Conservation (phyloP, 2,329 filamentous ascomycete genomes). For the Ophiostoma himal-ulmi region DNA sequence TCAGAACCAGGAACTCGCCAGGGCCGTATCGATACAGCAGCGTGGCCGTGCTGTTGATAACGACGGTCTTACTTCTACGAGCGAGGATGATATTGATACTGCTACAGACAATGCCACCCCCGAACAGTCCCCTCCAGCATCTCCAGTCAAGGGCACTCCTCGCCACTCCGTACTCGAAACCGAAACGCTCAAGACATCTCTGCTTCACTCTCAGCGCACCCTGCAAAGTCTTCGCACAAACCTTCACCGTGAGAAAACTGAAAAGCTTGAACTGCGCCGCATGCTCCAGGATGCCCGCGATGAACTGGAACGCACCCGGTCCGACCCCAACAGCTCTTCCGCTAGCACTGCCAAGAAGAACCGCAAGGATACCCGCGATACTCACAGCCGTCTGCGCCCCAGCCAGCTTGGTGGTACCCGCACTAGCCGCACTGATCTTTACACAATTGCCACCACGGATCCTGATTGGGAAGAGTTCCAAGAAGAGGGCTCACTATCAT, state of each 20-base stretch:
- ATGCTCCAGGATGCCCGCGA: constrained; percentile 94
- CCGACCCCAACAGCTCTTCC: constrained; percentile 38
- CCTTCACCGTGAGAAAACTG: constrained; percentile 95
- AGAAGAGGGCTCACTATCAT: constrained; percentile 48
- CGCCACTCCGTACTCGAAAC: constrained; percentile 88
- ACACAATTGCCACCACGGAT: constrained; percentile 57
- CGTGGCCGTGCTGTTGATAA: constrained; percentile 62
- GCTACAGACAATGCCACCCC: constrained; percentile 67
- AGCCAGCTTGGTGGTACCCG: constrained; percentile 72
- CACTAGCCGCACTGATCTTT: constrained; percentile 68
- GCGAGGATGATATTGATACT: constrained; percentile 58
- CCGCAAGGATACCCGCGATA: constrained; percentile 61
- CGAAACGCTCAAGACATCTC: constrained; percentile 88
- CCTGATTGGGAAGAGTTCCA: constrained; percentile 81
- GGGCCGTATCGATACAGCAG: constrained; percentile 65
- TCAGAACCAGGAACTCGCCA: constrained; percentile 88
- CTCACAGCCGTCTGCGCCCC: constrained; percentile 64
- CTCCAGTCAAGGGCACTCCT: constrained; percentile 85
- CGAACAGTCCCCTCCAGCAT: constrained; percentile 84
- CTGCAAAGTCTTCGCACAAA: constrained; percentile 94
- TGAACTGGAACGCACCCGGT: constrained; percentile 70
- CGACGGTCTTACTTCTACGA: constrained; percentile 52
- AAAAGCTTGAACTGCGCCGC: constrained; percentile 91
- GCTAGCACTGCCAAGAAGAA: constrained; percentile 51
- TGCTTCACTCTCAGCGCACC: constrained; percentile 91